Evolutionary conservation across 257 asterid species (phyloP).

Genomic region (Haberlea rhodopensis): DNA sequence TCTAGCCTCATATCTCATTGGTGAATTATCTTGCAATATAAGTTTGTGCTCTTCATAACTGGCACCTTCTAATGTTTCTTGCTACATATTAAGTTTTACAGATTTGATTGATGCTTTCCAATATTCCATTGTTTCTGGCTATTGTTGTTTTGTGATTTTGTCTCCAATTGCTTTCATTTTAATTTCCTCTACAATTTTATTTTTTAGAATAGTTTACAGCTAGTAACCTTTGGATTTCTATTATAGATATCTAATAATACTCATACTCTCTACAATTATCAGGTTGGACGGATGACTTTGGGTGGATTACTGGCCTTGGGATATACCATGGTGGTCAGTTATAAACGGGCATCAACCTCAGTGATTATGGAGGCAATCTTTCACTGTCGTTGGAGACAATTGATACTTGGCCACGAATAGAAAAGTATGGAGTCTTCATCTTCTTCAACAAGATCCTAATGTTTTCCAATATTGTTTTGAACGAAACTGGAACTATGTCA

Average conservation of each 20-base stretch:
- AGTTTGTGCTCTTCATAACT: background rate
- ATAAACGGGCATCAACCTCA: slow-evolving; percentile 89
- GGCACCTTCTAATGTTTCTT: background rate
- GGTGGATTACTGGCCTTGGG: slow-evolving; percentile 97
- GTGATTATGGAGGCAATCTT: slow-evolving; percentile 61
- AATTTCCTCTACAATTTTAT: background rate
- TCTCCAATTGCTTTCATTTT: slow-evolving; percentile 1
- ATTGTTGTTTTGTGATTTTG: background rate
- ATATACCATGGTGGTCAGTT: slow-evolving; percentile 88
- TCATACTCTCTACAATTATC: slow-evolving; percentile 26
- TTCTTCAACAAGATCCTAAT: slow-evolving; percentile 10
- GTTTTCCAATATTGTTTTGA: slow-evolving; percentile 9
- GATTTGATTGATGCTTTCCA: slow-evolving; percentile 1
- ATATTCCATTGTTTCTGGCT: background rate
- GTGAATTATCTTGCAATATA: background rate
- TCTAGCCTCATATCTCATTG: background rate
- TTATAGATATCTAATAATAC: slow-evolving; percentile 3
- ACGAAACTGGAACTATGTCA: background rate
- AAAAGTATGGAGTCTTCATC: slow-evolving; percentile 55
- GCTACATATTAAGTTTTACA: background rate
- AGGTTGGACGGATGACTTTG: slow-evolving; percentile 98
- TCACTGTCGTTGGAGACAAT: slow-evolving; percentile 86
- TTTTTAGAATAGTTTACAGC: background rate
- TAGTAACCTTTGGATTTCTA: background rate
- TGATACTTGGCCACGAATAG: slow-evolving; percentile 87